These are phyloP conservation scores for Akanthomyces dipterigenus DNA, from an alignment of 2,329 filamentous ascomycete genomes.

Conservation along the genomic window DNA sequence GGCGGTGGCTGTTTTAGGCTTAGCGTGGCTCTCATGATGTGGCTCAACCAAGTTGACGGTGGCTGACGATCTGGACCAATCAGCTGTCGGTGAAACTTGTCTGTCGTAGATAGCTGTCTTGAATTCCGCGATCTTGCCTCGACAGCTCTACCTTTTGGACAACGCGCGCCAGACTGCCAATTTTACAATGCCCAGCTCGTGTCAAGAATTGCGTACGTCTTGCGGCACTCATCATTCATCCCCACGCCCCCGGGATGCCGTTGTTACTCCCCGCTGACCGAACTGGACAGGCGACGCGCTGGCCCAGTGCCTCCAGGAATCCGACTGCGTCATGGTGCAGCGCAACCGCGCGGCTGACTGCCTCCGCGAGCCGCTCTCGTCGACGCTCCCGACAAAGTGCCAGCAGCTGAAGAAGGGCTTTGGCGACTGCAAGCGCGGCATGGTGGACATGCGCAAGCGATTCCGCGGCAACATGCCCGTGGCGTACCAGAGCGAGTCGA, in stretches of 20 bases:
- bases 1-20: background rate
- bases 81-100: background rate
- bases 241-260: background rate
- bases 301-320: constrained; percentile 90
- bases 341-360: constrained; percentile 84
- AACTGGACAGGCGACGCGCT: constrained; percentile 68
- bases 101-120: background rate
- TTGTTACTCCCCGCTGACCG: background rate
- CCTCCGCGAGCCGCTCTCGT: constrained; percentile 71
- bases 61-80: background rate
- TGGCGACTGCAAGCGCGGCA: constrained; percentile 88
- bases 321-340: constrained; percentile 91
- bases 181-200: constrained; percentile 79
- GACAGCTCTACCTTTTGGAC: background rate
- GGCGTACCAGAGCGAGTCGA: constrained; percentile 53
- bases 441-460: constrained; percentile 98
- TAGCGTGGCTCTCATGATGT: background rate
- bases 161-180: constrained; percentile 10
- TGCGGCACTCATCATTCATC: background rate
- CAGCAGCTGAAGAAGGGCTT: constrained; percentile 91
- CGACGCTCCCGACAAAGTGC: constrained; percentile 78
- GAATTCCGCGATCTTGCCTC: background rate
- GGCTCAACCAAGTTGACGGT: background rate
- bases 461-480: constrained; percentile 92
- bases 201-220: constrained; percentile 85